Base-by-base conservation (phyloP, 2,329 filamentous ascomycete genomes). In the Mycosphaerella sp. region DNA sequence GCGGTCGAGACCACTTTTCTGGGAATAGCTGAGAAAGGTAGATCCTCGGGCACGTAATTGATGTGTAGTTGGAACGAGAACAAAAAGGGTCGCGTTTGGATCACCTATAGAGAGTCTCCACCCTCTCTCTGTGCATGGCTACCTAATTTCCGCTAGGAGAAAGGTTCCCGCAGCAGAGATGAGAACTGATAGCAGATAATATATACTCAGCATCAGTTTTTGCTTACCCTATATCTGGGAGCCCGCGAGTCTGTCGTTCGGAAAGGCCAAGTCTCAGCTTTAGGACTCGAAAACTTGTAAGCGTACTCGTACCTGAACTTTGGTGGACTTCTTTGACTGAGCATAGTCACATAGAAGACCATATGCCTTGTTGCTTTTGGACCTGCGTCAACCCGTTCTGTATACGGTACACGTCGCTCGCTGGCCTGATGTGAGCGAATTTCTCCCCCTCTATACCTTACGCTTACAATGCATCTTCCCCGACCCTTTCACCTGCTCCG, bases 401-500 rank as follows among this genome's bases (percentile, higher is more conserved):
- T 38, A 38, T n/a, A 38, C 34, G 10, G 34, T 38, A 38, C 34
- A 38, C 26, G 34, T 38, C 34, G 34, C 34, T 38, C 34, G 34
- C 34, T 38, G 12, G 34, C 10, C 4, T n/a, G 10, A 38, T 46
- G 17, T 12, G 44, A 17, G 9, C 23, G 34, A 12, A 10, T 2
- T n/a, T 29, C 4, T 29, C 29, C 8, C 9, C 29, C 34, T 34
- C 29, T 46, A 34, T n/a, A 32, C 14, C 14, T 17, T 17, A 17
- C 26, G 12, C 34, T 38, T 7, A 38, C 8, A 38, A 10, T 38
- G 34, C 10, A 38, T 38, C 34, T 38, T 11, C 34, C 34, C 34
- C 34, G 3, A n/a, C 34, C 54, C 48, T 59, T 49, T 49, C 51
- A 49, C 14, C 56, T 55, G 12, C 54, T 45, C 21, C 62, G 45